Conservation (phyloP, 2,329 filamentous ascomycete species). For the Claviceps capensis region DNA sequence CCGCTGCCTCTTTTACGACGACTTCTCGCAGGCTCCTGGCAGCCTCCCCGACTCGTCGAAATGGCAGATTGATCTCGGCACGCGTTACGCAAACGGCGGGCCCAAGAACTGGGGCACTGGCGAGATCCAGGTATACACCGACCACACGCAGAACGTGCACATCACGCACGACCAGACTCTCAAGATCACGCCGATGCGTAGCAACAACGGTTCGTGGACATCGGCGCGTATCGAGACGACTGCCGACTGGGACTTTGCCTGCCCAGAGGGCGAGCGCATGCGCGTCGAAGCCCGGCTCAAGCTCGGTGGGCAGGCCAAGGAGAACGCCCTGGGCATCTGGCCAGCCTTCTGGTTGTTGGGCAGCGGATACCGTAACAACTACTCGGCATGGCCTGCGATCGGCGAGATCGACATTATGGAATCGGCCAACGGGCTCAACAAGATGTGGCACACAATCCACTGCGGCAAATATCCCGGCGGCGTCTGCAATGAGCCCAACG, state of each 20-base stretch:
- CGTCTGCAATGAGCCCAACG: constrained; percentile 27
- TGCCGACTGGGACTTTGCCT: constrained; percentile 19
- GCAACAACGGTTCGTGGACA: constrained; percentile 24
- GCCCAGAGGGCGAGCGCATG: constrained; percentile 19
- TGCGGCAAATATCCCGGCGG: constrained; percentile 26
- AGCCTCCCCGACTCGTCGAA: constrained; percentile 22
- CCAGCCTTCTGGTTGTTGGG: constrained; percentile 34
- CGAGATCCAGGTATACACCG: constrained; percentile 33
- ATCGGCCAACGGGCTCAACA: constrained; percentile 23
- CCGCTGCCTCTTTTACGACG: constrained; percentile 15
- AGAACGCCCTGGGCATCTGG: constrained; percentile 28
- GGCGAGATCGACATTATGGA: constrained; percentile 34
- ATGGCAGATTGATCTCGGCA: constrained; percentile 32
- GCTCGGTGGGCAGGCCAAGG: constrained; percentile 16
- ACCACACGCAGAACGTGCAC: constrained; percentile 23
- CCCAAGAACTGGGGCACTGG: constrained; percentile 33
- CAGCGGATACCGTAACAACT: constrained; percentile 21
- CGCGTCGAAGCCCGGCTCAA: constrained; percentile 25
- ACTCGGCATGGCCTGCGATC: constrained; percentile 26
- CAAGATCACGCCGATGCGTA: constrained; percentile 17
- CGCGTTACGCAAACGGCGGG: constrained; percentile 28
- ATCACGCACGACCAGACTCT: constrained; percentile 24
- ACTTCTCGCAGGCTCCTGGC: constrained; percentile 10
- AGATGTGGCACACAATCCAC: constrained; percentile 25
- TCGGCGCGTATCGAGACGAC: constrained; percentile 30